phyloP scores from a whole-genome alignment of 805 yeast genomes.

The Candida nanaspora region DNA sequence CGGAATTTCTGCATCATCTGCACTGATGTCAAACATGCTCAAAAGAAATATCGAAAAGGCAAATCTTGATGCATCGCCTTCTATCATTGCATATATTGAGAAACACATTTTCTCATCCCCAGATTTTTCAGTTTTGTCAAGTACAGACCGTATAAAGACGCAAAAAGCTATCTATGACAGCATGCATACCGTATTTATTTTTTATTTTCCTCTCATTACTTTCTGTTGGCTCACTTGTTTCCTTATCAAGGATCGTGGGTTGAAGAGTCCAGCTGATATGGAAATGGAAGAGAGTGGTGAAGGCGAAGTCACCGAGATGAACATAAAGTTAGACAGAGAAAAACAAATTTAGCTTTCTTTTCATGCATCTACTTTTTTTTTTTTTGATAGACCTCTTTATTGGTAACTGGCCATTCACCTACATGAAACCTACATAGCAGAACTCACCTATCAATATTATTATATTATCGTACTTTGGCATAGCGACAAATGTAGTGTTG shows the following conservation, averaged over 20 bases:
- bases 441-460: no score
- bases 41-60: slow-evolving; percentile 7
- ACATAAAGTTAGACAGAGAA: no score
- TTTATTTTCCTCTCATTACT: slow-evolving; percentile 28
- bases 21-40: slow-evolving; percentile 20
- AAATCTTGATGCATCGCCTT: slow-evolving; percentile 6
- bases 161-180: slow-evolving; percentile 23
- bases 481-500: no score
- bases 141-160: slow-evolving; percentile 15
- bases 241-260: slow-evolving; percentile 32
- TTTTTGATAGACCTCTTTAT: no score
- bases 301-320: neutral
- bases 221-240: slow-evolving; percentile 25
- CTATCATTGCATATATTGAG: slow-evolving; percentile 14
- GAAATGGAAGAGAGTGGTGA: neutral
- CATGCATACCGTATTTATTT: slow-evolving; percentile 25
- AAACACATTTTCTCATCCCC: slow-evolving; percentile 25
- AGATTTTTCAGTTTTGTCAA: slow-evolving; percentile 16
- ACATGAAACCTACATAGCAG: no score
- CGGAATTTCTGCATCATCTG: slow-evolving; percentile 40
- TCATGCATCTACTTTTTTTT: no score
- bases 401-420: no score
- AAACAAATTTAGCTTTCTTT: no score
- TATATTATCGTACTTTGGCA: no score
- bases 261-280: slow-evolving; percentile 17